Evolutionary conservation across 345 rosid genomes (phyloP), one percentile per base, ranked within the genome.

Genomic region (Hibiscus syriacus): DNA sequence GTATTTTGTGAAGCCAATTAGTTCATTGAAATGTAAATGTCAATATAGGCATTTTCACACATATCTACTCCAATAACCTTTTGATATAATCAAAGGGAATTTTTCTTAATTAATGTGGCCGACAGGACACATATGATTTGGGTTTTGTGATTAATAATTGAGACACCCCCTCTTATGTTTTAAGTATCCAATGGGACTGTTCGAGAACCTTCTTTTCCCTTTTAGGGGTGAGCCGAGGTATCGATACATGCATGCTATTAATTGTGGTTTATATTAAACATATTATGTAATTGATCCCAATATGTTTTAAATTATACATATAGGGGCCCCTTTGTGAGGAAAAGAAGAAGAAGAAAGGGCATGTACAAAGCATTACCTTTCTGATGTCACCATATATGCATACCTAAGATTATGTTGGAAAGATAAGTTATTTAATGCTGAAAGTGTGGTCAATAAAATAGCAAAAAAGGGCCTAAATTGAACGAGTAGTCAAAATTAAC

Each of bases 71-170:
- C 53, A 48, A 48, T 22, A 48, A 49, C 16, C 20, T n/a, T n/a
- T 20, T 58, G 64, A 43, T 17, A 32, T 32, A 32, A 39, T 12
- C 26, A 3, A n/a, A 59, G 20, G 32, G 53, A 41, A 41, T 25
- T 62, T 36, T 43, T 54, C 57, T 55, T 26, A 60, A 60, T 73
- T 46, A 55, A 65, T 41, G 58, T 73, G 80, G 80, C 78, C 82
- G 78, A 78, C 74, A 75, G 60, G 38, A 20, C 30, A 64, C 27
- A 34, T 56, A 36, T 62, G 50, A 62, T 62, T 41, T 79, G 73
- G 68, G 50, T 75, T 70, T 69, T 46, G 60, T 67, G 64, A 63
- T 67, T 56, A 69, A 68, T 64, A 65, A 65, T 54, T 74, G 6
- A 50, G 66, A 59, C 5, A 43, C 11, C 2, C n/a, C 29, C 29